Percentiles rank a stretch among this genome's conserved stretches.
Conservation (phyloP, 2,329 filamentous ascomycete genomes). For the Neopestalotiopsis clavispora region DNA sequence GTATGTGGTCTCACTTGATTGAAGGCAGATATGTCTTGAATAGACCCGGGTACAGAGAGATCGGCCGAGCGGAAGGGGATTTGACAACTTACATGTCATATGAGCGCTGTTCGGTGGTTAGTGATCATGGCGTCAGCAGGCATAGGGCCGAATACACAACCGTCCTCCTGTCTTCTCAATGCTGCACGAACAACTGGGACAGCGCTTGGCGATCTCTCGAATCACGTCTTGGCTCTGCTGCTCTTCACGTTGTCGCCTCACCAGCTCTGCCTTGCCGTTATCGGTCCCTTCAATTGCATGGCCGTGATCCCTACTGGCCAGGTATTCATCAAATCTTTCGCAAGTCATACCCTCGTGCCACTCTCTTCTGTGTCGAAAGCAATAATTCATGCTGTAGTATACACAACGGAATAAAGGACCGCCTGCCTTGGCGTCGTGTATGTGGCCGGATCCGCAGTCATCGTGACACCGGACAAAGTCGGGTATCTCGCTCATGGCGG, state of each 20-base stretch:
- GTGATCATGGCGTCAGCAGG: not conserved
- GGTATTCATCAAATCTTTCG: slow-evolving; percentile 27
- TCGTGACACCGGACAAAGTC: slow-evolving; percentile 48
- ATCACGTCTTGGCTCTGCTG: slow-evolving; percentile 19
- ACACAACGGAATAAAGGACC: slow-evolving; percentile 36
- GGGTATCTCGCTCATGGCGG: slow-evolving; percentile 22
- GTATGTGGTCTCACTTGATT: not conserved
- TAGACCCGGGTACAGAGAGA: not conserved
- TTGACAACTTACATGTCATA: slow-evolving; percentile 25
- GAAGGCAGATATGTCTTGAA: not conserved
- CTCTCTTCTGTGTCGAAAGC: slow-evolving; percentile 31
- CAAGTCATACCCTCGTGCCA: slow-evolving; percentile 30
- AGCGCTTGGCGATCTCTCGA: slow-evolving; percentile 22
- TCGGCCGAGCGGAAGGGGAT: not conserved
- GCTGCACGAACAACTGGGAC: slow-evolving; percentile 22
- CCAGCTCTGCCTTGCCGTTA: slow-evolving; percentile 2
- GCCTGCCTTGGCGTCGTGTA: slow-evolving; percentile 38
- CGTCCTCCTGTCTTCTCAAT: slow-evolving; percentile 28
- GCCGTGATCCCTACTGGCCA: slow-evolving; percentile 10
- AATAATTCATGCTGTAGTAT: slow-evolving; percentile 30
- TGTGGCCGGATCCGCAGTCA: slow-evolving; percentile 46
- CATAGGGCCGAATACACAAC: slow-evolving; percentile 16
- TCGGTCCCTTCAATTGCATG: not conserved
- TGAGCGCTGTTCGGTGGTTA: slow-evolving; percentile 21
- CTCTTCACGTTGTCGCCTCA: slow-evolving; percentile 21